Evolutionary conservation across 352 stramenopile species (phyloP).

Genomic region (Phytophthora fragariae): DNA sequence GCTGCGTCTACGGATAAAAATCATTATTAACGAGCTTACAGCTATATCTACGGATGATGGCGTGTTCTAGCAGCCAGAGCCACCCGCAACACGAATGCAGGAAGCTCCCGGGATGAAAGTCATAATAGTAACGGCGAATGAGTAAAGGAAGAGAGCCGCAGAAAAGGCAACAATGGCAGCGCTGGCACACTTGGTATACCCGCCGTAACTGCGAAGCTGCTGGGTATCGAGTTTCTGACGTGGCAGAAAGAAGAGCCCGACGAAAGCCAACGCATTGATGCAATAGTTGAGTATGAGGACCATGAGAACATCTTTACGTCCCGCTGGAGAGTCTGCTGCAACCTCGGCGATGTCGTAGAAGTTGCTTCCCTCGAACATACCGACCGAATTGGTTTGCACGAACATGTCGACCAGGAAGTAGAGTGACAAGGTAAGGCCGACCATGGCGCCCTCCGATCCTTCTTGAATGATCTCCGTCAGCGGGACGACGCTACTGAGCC

Average conservation of each 20-base stretch:
- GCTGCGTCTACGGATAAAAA: too few species aligned
- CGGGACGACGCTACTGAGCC: slow-evolving; percentile 46
- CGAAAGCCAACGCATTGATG: slow-evolving; percentile 46
- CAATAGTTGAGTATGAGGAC: slow-evolving; percentile 52
- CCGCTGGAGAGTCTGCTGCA: slow-evolving; percentile 23
- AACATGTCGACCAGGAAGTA: slow-evolving; percentile 50
- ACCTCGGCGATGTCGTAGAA: slow-evolving; percentile 42
- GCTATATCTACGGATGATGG: not conserved
- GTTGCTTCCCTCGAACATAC: slow-evolving; percentile 46
- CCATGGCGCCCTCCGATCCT: slow-evolving; percentile 57
- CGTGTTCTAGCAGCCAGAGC: slow-evolving; percentile 39
- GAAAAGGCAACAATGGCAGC: slow-evolving; percentile 47
- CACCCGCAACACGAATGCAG: slow-evolving; percentile 45
- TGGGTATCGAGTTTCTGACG: slow-evolving; percentile 67
- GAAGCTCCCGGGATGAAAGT: slow-evolving; percentile 45
- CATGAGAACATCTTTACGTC: slow-evolving; percentile 27
- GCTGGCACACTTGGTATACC: slow-evolving; percentile 66
- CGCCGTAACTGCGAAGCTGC: slow-evolving; percentile 67
- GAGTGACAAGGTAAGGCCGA: slow-evolving; percentile 53
- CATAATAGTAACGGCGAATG: slow-evolving; percentile 48
- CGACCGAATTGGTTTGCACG: slow-evolving; percentile 43
- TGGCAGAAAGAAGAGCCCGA: slow-evolving; percentile 52
- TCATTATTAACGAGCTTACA: not conserved
- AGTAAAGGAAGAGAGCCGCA: slow-evolving; percentile 53
- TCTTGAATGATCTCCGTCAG: slow-evolving; percentile 64